Conservation (phyloP, 108 stramenopile genomes). For the Nitzschia sp. region DNA sequence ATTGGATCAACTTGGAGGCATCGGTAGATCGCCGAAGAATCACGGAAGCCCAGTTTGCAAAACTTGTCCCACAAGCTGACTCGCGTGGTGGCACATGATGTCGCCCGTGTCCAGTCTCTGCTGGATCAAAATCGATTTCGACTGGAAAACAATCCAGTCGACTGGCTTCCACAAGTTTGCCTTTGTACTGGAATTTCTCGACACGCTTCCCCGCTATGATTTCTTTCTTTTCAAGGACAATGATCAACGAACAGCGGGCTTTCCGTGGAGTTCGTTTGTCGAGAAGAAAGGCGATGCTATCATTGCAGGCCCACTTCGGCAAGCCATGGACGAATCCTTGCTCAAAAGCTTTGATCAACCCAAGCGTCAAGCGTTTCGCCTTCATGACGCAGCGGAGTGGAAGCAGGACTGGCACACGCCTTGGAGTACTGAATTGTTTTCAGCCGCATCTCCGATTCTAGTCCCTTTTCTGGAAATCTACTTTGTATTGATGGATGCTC, state of each 20-base stretch:
- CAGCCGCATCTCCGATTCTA: not conserved
- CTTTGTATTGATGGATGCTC: slow-evolving; percentile 28
- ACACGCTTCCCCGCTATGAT: slow-evolving; percentile 6
- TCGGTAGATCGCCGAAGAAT: not conserved
- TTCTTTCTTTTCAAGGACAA: slow-evolving; percentile 18
- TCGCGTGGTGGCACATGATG: slow-evolving; percentile 6
- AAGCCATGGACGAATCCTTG: slow-evolving; percentile 8
- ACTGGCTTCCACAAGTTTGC: slow-evolving; percentile 20
- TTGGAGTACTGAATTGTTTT: slow-evolving; percentile 15
- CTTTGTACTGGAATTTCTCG: not conserved
- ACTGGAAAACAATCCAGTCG: too few relatives aligned
- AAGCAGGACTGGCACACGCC: slow-evolving; percentile 15
- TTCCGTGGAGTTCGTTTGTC: slow-evolving; percentile 16
- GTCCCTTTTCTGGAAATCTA: slow-evolving; percentile 29
- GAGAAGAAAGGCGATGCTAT: not conserved
- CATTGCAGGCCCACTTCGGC: slow-evolving; percentile 6
- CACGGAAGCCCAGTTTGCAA: slow-evolving; percentile 11
- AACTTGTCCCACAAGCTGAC: too few relatives aligned
- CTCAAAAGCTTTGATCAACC: slow-evolving; percentile 3
- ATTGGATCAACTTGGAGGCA: slow-evolving; percentile 13
- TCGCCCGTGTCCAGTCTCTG: not conserved
- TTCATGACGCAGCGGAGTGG: slow-evolving; percentile 17
- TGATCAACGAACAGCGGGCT: slow-evolving; percentile 14
- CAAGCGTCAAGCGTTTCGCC: slow-evolving; percentile 19
- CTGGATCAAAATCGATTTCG: not conserved